Conservation (phyloP, 1,284 basidiomycete genomes). For the Fomitopsis schrenkii region DNA sequence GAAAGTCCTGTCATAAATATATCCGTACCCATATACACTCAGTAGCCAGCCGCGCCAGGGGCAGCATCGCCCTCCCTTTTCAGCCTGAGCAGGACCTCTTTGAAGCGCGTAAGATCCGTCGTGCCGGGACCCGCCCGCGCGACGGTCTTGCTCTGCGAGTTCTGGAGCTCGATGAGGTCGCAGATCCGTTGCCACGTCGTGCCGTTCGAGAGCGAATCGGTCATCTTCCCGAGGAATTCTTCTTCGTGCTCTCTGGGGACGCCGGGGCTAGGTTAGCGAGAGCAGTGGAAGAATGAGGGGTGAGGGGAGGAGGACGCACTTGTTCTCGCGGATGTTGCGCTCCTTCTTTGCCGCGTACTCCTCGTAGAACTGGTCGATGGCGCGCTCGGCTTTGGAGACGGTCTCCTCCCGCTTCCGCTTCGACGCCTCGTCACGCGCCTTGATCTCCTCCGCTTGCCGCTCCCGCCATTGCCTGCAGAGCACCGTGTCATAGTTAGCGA, state of each 20-base stretch:
- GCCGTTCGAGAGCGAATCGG: constrained; percentile 79
- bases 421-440: constrained; percentile 73
- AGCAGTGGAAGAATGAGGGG: not conserved
- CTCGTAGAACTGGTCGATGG: constrained; percentile 96
- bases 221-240: constrained; percentile 71
- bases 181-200: constrained; percentile 97
- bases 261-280: not conserved
- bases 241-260: constrained; percentile 79
- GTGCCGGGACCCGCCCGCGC: constrained; percentile 85
- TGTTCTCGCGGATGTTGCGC: constrained; percentile 92
- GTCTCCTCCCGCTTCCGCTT: constrained; percentile 83
- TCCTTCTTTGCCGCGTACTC: constrained; percentile 92
- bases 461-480: constrained; percentile 78
- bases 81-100: constrained; percentile 84
- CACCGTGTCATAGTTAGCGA: not conserved
- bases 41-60: constrained; percentile 91
- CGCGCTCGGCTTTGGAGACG: constrained; percentile 84
- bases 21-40: constrained; percentile 16
- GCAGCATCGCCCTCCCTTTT: constrained; percentile 87
- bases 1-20: not conserved
- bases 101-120: constrained; percentile 87
- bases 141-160: constrained; percentile 96
- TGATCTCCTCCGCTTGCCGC: constrained; percentile 85
- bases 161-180: constrained; percentile 84
- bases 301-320: constrained; percentile 51